Base-by-base conservation (phyloP, 1,284 basidiomycete species). In the Ustilago trichophora region DNA sequence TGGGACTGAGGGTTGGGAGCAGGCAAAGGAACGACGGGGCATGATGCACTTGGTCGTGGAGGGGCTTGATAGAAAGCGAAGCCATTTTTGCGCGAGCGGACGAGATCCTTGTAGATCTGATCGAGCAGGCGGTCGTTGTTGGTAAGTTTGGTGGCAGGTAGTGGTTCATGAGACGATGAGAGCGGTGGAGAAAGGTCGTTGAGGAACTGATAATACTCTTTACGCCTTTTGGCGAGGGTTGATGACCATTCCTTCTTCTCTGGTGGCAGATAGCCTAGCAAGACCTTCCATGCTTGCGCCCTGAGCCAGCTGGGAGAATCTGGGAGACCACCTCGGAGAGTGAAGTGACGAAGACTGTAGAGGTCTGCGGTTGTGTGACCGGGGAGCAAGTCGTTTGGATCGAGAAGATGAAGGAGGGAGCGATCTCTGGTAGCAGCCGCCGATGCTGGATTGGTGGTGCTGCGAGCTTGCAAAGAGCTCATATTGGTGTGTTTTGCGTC, bases 41-140 rank as follows among this genome's bases (percentile, higher is more conserved):
- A 75, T 12, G 54, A 59, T 11, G 37, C 29, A 31, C 57, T 63
- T 8, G 72, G 43, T 9, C 40, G 26, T 10, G 73, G 59, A 6
- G 52, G 22, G 11, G 58, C 58, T 31, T 69, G 75, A 32, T 75
- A 78, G 48, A 78, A 78, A n/a, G 69, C 64, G 32, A 78, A 77
- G 16, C 65, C 68, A 22, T 78, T 75, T 48, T 73, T 72, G 13
- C 73, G 54, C 6, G 75, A 71, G 27, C 76, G 60, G 0, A 55
- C 46, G 15, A 80, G 59, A 25, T 78, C 76, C 37, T 73, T 72
- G 56, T 77, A 78, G 37, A 80, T 73, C 52, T 80, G 77, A 35
- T 74, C 69, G 18, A 80, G 62, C 6, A 77, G 59, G 2, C 53
- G 49, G 31, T 80, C 78, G n/a, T 68, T 54, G 36, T 52, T 47